phyloP scores from a whole-genome alignment of 306 rosid species.

The apple (Malus domestica) region ASM211411v1 NC_041805.1:23839501-23840000 shows the following conservation, averaged over 20 bases:
- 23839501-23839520: constrained; percentile 24
- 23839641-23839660: neutral
- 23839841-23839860: too few species aligned
- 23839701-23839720: neutral
- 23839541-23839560: neutral
- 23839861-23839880: neutral
- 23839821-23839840: neutral
- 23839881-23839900: neutral
- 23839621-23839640: neutral
- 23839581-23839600: neutral
- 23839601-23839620: neutral
- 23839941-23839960: neutral
- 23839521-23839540: constrained; percentile 1
- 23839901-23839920: neutral
- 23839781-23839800: neutral
- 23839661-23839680: neutral
- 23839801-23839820: neutral
- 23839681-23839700: neutral
- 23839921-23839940: neutral
- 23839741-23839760: neutral
- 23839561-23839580: neutral
- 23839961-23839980: neutral
- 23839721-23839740: neutral
- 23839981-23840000: neutral
- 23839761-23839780: neutral